phyloP scores from a whole-genome alignment of 2,329 filamentous ascomycete genomes.

The Hypoxylon sp. region DNA sequence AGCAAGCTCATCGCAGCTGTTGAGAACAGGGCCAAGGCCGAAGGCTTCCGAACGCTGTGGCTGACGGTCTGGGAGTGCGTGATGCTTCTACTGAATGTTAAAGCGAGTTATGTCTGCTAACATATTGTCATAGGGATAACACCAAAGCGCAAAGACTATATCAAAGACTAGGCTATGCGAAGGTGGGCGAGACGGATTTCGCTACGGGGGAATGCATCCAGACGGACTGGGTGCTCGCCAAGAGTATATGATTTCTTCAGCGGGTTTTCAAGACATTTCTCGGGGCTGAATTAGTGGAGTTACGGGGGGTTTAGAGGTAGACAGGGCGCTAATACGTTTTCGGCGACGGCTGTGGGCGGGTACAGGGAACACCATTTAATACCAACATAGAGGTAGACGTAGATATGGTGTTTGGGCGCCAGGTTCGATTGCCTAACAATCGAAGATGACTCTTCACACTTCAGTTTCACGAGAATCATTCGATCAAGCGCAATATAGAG shows the following conservation, averaged over 20 bases:
- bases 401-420: background rate
- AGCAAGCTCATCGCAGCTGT: slow-evolving; percentile 48
- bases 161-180: slow-evolving; percentile 45
- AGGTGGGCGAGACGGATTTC: slow-evolving; percentile 47
- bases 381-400: no score
- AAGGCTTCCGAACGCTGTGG: slow-evolving; percentile 51
- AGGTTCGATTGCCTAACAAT: background rate
- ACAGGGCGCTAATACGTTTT: background rate
- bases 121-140: slow-evolving; percentile 34
- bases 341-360: background rate
- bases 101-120: background rate
- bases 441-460: background rate
- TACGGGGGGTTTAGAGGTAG: background rate
- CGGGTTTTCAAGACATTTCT: background rate
- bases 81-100: background rate
- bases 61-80: slow-evolving; percentile 51
- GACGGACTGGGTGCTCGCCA: slow-evolving; percentile 49
- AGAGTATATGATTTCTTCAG: slow-evolving; percentile 37
- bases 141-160: slow-evolving; percentile 47
- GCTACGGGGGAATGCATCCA: slow-evolving; percentile 45
- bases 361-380: background rate
- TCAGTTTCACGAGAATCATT: background rate
- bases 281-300: background rate
- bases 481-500: background rate
- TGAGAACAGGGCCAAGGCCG: slow-evolving; percentile 47